Percentiles rank a stretch among this genome's conserved stretches.
These are phyloP conservation scores for Symbiodinium pilosum DNA, from an alignment of 73 alveolate genomes.

Conservation along the genomic window DNA sequence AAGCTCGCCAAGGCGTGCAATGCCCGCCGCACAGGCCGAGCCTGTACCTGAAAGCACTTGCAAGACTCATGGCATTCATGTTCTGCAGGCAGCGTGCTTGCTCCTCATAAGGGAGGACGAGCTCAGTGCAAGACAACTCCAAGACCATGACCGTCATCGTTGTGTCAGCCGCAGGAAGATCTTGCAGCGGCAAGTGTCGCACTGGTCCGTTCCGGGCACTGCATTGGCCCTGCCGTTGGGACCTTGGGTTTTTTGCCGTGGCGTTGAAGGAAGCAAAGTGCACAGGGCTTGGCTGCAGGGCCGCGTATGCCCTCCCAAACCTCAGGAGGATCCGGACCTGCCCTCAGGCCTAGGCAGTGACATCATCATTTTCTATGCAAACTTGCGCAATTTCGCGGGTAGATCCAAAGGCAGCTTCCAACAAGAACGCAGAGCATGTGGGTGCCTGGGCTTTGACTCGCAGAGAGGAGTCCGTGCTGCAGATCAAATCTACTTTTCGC, in stretches of 20 bases:
- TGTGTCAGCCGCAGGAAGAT: background rate
- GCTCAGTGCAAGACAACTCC: no score
- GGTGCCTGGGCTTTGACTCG: constrained; percentile 19
- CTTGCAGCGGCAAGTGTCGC: background rate
- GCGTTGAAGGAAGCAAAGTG: background rate
- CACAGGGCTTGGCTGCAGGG: background rate
- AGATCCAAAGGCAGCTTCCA: background rate
- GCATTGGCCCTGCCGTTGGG: background rate
- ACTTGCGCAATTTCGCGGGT: no score
- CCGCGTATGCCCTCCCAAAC: constrained; percentile 28
- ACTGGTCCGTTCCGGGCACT: constrained; percentile 5
- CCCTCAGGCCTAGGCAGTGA: background rate
- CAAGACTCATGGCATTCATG: background rate
- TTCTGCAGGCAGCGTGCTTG: background rate
- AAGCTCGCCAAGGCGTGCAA: background rate
- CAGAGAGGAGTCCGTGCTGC: background rate
- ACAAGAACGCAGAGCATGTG: background rate
- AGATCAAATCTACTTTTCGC: background rate
- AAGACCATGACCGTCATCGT: no score
- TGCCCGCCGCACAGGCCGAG: background rate
- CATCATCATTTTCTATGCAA: no score
- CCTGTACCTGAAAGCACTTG: no score
- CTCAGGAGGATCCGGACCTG: background rate
- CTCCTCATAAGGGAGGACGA: constrained; percentile 3
- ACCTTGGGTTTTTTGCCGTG: background rate